A percentile compares a stretch with the other conserved stretches of the same genome.
Evolutionary conservation across 257 asterid genomes (phyloP).

Genomic region (Solanum corneliomulleri): DNA sequence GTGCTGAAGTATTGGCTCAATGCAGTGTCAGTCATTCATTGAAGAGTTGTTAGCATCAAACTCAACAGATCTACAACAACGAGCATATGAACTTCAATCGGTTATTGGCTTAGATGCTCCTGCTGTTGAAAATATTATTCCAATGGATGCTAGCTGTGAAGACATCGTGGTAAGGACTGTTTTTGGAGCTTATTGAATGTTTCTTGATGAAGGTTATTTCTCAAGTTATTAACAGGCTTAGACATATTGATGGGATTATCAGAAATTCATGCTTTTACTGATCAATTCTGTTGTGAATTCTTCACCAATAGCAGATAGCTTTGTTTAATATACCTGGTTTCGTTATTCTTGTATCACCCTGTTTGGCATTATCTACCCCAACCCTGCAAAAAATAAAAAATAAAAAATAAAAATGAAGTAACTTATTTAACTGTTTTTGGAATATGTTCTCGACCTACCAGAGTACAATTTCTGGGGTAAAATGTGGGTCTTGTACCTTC

Average conservation of each 20-base stretch:
- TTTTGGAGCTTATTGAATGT: neutral
- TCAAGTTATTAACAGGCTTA: neutral
- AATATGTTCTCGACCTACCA: neutral
- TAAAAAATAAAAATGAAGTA: neutral
- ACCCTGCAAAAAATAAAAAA: neutral
- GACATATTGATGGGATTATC: neutral
- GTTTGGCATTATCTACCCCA: neutral
- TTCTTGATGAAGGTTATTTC: neutral
- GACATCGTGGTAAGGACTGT: conserved; percentile 59
- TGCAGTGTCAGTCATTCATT: conserved; percentile 83
- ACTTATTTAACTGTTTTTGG: neutral
- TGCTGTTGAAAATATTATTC: conserved; percentile 59
- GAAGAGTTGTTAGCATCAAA: conserved; percentile 82
- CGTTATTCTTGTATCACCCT: neutral
- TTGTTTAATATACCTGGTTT: neutral
- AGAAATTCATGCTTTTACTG: neutral
- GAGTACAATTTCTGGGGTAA: neutral
- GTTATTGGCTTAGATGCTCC: conserved; percentile 61
- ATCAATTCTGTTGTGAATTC: neutral
- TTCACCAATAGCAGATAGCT: neutral
- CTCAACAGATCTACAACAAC: conserved; percentile 97
- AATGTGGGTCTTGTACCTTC: neutral
- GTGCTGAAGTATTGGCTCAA: conserved; percentile 11
- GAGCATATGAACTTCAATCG: conserved; percentile 93
- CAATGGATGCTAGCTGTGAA: conserved; percentile 78